These are phyloP conservation scores for Ustanciosporium gigantosporum DNA, from an alignment of 1,284 basidiomycete species.

Conservation along the genomic window DNA sequence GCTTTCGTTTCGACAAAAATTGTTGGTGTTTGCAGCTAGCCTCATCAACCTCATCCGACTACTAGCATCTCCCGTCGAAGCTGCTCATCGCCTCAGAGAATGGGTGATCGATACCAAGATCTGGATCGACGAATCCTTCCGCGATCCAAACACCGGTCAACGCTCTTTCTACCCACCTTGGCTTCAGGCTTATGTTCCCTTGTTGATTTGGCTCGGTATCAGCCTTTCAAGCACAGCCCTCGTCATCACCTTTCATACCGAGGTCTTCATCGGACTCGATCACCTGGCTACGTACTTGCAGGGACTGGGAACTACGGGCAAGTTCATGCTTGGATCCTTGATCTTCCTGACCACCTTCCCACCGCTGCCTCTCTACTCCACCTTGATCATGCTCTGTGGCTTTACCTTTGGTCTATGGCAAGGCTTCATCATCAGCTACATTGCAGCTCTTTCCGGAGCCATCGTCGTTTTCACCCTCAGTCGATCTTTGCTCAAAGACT, in stretches of 20 bases:
- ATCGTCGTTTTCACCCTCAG: conserved; percentile 77
- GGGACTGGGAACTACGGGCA: conserved; percentile 42
- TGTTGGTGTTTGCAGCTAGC: conserved; percentile 11
- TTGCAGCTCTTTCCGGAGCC: conserved; percentile 78
- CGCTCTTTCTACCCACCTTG: conserved; percentile 54
- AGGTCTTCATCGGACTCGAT: conserved; percentile 57
- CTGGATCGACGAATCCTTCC: conserved; percentile 50
- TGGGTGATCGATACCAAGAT: conserved; percentile 33
- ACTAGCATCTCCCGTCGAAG: conserved; percentile 30
- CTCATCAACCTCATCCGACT: conserved; percentile 13
- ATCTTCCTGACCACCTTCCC: conserved; percentile 63
- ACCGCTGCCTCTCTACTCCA: conserved; percentile 82
- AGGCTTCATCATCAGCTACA: conserved; percentile 79
- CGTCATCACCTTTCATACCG: conserved; percentile 59
- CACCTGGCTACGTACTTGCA: conserved; percentile 47
- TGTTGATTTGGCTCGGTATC: conserved; percentile 61
- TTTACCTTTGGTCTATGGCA: conserved; percentile 81
- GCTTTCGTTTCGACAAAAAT: conserved; percentile 17
- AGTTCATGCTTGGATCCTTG: conserved; percentile 49
- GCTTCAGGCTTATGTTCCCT: conserved; percentile 59
- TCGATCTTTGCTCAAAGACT: conserved; percentile 71
- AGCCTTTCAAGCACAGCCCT: conserved; percentile 53
- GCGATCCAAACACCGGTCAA: conserved; percentile 50
- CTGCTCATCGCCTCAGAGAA: conserved; percentile 16
- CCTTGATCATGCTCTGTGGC: conserved; percentile 80